Conservation (phyloP, 148 eudicot genomes). For the Vaccinium vitisidaea region DNA sequence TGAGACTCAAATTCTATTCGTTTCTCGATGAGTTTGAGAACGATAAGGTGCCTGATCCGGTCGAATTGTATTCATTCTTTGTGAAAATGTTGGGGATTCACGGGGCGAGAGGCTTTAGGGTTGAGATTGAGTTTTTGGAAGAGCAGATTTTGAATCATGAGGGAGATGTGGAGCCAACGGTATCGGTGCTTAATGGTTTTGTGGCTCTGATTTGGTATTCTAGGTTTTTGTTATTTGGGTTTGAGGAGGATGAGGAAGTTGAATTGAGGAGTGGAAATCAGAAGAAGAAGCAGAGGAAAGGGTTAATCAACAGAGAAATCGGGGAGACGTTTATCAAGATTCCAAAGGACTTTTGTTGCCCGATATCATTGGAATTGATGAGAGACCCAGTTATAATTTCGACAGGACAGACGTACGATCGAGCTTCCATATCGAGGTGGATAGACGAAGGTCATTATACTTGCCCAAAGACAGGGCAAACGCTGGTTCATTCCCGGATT, state of each 20-base stretch:
- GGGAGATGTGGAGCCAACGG: slow-evolving; percentile 69
- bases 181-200: slow-evolving; percentile 63
- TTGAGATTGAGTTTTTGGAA: slow-evolving; percentile 82
- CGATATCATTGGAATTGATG: slow-evolving; percentile 86
- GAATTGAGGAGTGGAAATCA: slow-evolving; percentile 32
- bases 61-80: slow-evolving; percentile 48
- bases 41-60: slow-evolving; percentile 36
- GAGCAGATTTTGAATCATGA: slow-evolving; percentile 79
- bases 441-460: slow-evolving; percentile 80
- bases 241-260: slow-evolving; percentile 64
- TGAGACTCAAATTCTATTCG: slow-evolving; percentile 49
- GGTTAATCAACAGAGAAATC: slow-evolving; percentile 46
- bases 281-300: slow-evolving; percentile 43
- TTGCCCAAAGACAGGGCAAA: slow-evolving; percentile 93
- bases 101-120: slow-evolving; percentile 45
- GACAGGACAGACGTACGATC: slow-evolving; percentile 87
- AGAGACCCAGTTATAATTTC: slow-evolving; percentile 75
- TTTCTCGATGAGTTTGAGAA: slow-evolving; percentile 58
- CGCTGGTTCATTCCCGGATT: slow-evolving; percentile 50
- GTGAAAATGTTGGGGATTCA: slow-evolving; percentile 48
- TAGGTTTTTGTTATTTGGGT: slow-evolving; percentile 71
- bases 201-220: slow-evolving; percentile 69
- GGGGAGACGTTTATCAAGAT: slow-evolving; percentile 53
- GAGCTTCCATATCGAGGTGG: slow-evolving; percentile 75
- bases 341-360: slow-evolving; percentile 87